Evolutionary conservation across 164 flowering plant species (phyloP).

Genomic region (Vitis rupestris): DNA sequence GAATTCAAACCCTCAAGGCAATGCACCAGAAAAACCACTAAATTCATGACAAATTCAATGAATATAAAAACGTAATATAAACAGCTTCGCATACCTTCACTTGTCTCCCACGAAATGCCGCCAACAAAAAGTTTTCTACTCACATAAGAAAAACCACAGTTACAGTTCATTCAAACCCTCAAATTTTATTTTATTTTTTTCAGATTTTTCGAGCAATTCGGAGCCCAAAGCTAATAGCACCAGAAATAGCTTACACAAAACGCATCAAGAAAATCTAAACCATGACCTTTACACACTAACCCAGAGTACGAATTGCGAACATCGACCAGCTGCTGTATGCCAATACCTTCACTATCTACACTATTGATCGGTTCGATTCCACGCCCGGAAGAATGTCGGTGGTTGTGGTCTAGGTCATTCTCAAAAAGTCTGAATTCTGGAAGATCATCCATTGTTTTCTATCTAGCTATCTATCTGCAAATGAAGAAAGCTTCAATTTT

Average conservation of each 20-base stretch:
- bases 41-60: no score
- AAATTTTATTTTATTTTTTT: neutral
- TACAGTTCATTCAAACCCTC: neutral
- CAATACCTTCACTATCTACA: constrained; percentile 13
- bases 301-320: constrained; percentile 25
- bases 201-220: neutral
- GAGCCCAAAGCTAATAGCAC: neutral
- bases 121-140: constrained; percentile 55
- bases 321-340: constrained; percentile 1
- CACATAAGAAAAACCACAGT: constrained; percentile 21
- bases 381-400: neutral
- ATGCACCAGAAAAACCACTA: no score
- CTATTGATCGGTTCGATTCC: constrained; percentile 1
- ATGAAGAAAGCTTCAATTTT: constrained; percentile 4
- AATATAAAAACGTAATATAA: neutral
- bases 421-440: constrained; percentile 8
- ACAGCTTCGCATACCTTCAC: constrained; percentile 34
- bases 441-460: neutral
- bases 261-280: neutral
- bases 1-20: no score
- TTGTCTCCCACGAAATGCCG: constrained; percentile 52
- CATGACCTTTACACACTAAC: constrained; percentile 19
- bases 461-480: constrained; percentile 8
- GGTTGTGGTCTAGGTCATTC: neutral
- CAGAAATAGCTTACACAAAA: neutral